Evolutionary conservation across 2,329 filamentous ascomycete genomes (phyloP), one percentile per base, ranked within the genome.

Genomic region (Microcyclosporella mali): DNA sequence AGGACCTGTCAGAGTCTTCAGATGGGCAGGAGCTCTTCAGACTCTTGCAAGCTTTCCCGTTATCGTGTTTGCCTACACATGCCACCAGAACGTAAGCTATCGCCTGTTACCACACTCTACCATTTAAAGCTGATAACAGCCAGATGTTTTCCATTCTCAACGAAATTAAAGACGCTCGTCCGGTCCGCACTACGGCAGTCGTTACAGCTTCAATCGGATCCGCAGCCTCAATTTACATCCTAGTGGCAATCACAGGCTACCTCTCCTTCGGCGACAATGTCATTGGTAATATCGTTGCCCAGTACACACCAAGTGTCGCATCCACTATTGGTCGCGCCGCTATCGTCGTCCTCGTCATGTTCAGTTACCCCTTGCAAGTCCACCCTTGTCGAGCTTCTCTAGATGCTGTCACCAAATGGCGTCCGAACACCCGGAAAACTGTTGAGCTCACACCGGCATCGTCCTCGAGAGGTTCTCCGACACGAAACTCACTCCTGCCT

Each of bases 71-170:
- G 92, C 90, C n/a, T 98, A 97, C 64, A 98, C 92, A 1, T 98
- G 92, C 64, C 92, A 98, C 66, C 92, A 98, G 61, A 98, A 98
- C 63, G 87, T 92, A 69, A 53, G 79, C n/a, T n/a, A n/a, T n/a
- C n/a, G n/a, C n/a, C n/a, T 61, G 10, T 6, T 28, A 40, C 33
- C 16, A 14, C 28, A 6, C 18, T 12, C 29, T 14, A 6, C 15
- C 8, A 31, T 17, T 28, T 17, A 25, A 37, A 6, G 33, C 14
- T 35, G 4, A 18, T 9, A 25, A 6, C 2, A 6, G 30, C 1
- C 55, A 92, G 86, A 98, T 98, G 92, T 98, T 98, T 64, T 95
- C 90, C 9, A 94, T 98, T 53, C 70, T 98, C 33, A 98, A 98
- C 59, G 92, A 98, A 67, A 88, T 98, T 53, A 76, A 79, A 45